These are phyloP conservation scores for Chloropicon primus DNA, from an alignment of 139 green algal species.

Conservation along the genomic window DNA sequence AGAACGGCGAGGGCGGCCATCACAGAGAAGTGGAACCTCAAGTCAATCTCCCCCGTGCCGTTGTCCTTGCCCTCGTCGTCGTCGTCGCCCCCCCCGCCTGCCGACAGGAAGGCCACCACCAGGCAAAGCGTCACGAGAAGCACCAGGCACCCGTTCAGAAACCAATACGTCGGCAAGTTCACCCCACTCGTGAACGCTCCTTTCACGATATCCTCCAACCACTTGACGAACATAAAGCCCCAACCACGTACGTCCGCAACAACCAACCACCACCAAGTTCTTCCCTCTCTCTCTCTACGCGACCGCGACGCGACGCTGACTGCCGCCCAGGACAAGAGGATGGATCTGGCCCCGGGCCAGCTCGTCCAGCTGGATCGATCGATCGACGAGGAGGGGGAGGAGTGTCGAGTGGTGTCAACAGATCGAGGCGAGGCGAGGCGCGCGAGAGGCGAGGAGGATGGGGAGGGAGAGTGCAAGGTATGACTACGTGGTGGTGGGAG, in stretches of 20 bases:
- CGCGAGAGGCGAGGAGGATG: not conserved
- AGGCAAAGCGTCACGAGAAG: not conserved
- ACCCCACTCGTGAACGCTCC: not conserved
- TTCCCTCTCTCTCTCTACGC: too few relatives aligned
- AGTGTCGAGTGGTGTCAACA: too few relatives aligned
- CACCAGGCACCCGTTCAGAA: not conserved
- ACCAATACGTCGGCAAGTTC: not conserved
- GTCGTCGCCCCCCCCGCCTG: not conserved
- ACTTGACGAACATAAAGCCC: not conserved
- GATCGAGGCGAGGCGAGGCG: not conserved
- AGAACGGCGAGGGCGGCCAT: not conserved
- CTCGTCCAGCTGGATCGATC: too few relatives aligned
- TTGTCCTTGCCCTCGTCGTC: too few relatives aligned
- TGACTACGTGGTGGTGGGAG: constrained; percentile 48
- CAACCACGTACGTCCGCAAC: too few relatives aligned
- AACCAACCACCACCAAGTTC: too few relatives aligned
- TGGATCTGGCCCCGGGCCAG: too few relatives aligned
- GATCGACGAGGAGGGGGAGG: too few relatives aligned
- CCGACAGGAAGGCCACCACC: not conserved
- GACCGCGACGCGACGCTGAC: too few relatives aligned
- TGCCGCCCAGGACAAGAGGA: too few relatives aligned
- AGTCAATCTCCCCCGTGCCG: too few relatives aligned
- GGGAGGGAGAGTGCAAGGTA: not conserved
- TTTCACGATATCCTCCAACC: not conserved
- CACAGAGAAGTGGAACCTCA: not conserved